phyloP scores from a whole-genome alignment of 306 rosid genomes.

The Hippophae tibetana region DNA sequence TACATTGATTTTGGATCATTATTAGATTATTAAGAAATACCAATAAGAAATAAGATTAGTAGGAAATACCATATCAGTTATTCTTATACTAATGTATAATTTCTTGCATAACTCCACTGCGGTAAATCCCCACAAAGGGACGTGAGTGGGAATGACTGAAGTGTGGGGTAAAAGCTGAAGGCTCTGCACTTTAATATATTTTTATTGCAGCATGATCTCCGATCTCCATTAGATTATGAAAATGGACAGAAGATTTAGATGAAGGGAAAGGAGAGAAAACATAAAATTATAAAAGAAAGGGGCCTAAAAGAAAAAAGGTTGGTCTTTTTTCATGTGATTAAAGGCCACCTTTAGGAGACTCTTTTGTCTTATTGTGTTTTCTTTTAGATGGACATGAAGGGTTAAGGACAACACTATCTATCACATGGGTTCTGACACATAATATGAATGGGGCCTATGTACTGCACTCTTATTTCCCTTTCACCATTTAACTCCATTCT shows the following conservation, averaged over 20 bases:
- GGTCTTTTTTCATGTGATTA: conserved; percentile 14
- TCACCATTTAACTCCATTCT: conserved; percentile 15
- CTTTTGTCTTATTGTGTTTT: conserved; percentile 37
- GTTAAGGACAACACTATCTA: conserved; percentile 22
- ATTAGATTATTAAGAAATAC: too few relatives aligned
- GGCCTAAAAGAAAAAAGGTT: neutral
- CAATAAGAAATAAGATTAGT: too few relatives aligned
- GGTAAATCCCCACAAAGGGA: conserved; percentile 13
- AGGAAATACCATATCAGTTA: too few relatives aligned
- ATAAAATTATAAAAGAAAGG: neutral
- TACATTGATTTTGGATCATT: too few relatives aligned
- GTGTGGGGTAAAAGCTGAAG: conserved; percentile 23
- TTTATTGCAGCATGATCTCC: conserved; percentile 4
- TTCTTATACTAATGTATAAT: too few relatives aligned
- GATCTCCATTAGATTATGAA: neutral
- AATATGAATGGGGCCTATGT: conserved; percentile 21
- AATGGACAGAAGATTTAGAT: neutral
- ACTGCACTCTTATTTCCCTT: conserved; percentile 19
- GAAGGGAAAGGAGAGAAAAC: neutral
- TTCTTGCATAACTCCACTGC: neutral
- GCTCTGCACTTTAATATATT: neutral
- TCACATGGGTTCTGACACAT: conserved; percentile 47
- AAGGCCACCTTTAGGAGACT: conserved; percentile 24
- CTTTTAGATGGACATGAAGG: conserved; percentile 25
- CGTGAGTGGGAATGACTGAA: conserved; percentile 26